A percentile compares a stretch with the other conserved stretches of the same genome.
These are phyloP conservation scores for Malassezia furfur DNA, from an alignment of 1,284 basidiomycete species.

Conservation along the genomic window DNA sequence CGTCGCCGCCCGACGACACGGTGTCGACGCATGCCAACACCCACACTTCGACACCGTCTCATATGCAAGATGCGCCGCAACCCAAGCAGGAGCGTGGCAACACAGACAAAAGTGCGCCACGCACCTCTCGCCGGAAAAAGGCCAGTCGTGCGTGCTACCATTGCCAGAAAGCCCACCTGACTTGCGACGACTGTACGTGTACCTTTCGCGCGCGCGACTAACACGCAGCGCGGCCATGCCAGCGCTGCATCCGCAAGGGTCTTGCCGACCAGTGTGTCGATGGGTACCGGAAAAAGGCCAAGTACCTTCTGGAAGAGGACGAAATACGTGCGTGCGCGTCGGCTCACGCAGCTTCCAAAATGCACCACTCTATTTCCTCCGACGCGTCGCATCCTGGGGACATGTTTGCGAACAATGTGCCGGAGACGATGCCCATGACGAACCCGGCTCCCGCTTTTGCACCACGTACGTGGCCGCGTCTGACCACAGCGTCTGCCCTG, in stretches of 20 bases:
- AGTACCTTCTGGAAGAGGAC: slow-evolving; percentile 58
- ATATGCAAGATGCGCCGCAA: no score
- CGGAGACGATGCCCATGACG: neutral
- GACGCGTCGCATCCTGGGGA: neutral
- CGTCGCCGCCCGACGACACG: no score
- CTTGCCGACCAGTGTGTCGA: slow-evolving; percentile 80
- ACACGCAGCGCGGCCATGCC: slow-evolving; percentile 65
- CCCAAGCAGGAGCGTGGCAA: no score
- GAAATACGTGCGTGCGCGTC: slow-evolving; percentile 22
- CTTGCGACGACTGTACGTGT: slow-evolving; percentile 80
- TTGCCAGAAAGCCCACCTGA: slow-evolving; percentile 87
- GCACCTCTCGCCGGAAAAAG: slow-evolving; percentile 56
- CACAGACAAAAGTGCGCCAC: neutral
- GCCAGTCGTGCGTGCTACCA: slow-evolving; percentile 83
- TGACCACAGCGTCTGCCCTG: neutral
- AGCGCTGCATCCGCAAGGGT: slow-evolving; percentile 86
- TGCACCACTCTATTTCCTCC: neutral
- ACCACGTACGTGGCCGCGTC: slow-evolving; percentile 1
- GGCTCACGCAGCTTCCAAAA: neutral
- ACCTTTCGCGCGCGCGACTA: neutral
- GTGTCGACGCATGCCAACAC: no score
- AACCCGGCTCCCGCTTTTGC: neutral
- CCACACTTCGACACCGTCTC: no score
- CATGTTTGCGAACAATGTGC: slow-evolving; percentile 2
- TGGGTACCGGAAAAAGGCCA: slow-evolving; percentile 92